Evolutionary conservation across 495 filamentous ascomycete species (phyloP).

Genomic region (Filosporella fistucella): DNA sequence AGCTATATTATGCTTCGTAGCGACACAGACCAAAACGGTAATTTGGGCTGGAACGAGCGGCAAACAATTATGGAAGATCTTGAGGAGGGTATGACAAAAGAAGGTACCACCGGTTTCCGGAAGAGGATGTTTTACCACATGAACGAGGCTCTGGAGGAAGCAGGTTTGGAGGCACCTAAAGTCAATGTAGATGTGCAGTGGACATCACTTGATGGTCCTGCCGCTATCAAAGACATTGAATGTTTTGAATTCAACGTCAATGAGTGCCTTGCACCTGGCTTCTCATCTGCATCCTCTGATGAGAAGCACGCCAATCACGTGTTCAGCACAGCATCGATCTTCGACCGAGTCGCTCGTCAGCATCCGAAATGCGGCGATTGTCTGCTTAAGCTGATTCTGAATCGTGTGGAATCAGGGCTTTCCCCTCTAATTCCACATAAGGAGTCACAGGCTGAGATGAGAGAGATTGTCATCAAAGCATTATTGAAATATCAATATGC

Average conservation of each 20-base stretch:
- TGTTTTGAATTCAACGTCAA: conserved; percentile 34
- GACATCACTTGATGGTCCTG: conserved; percentile 38
- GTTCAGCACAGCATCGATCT: conserved; percentile 32
- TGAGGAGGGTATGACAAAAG: conserved; percentile 29
- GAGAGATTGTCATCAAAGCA: conserved; percentile 32
- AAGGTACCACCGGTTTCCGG: conserved; percentile 24
- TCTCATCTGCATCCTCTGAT: conserved; percentile 31
- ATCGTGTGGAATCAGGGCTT: conserved; percentile 27
- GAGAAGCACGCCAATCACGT: conserved; percentile 26
- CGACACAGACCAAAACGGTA: conserved; percentile 33
- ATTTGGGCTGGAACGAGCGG: conserved; percentile 33
- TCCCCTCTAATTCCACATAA: conserved; percentile 29
- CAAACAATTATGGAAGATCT: conserved; percentile 29
- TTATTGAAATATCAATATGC: conserved; percentile 37
- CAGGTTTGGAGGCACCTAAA: conserved; percentile 33
- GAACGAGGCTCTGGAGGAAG: conserved; percentile 26
- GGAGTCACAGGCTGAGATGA: conserved; percentile 22
- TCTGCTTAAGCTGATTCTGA: conserved; percentile 34
- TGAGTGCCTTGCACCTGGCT: conserved; percentile 36
- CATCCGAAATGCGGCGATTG: conserved; percentile 36
- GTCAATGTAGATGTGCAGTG: conserved; percentile 36
- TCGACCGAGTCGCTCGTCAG: conserved; percentile 32
- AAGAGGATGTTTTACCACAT: conserved; percentile 34
- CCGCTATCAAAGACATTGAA: conserved; percentile 33
- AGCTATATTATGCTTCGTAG: conserved; percentile 35